Conservation (phyloP, 1,284 basidiomycete genomes). For the Lentinula novae-zelandiae region DNA sequence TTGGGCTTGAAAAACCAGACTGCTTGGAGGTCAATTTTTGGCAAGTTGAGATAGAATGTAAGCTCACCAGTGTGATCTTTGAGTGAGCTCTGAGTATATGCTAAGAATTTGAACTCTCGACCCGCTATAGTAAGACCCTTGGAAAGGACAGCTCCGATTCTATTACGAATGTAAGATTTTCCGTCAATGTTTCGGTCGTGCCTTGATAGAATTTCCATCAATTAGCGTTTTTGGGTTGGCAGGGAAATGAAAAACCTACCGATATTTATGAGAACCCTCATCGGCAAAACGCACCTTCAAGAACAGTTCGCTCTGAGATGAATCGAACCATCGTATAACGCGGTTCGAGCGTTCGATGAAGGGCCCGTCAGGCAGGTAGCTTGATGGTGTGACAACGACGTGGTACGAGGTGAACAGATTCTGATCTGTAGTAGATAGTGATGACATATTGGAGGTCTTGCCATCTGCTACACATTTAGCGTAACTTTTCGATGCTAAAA, state of each 20-base stretch:
- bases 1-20: constrained; percentile 48
- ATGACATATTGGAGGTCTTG: not conserved
- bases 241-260: constrained; percentile 20
- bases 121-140: constrained; percentile 48
- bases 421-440: constrained; percentile 25
- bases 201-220: not conserved
- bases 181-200: constrained; percentile 50
- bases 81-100: constrained; percentile 53
- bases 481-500: constrained; percentile 27
- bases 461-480: constrained; percentile 10
- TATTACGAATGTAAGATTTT: constrained; percentile 36
- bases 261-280: constrained; percentile 48
- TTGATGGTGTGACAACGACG: constrained; percentile 58
- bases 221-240: not conserved
- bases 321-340: constrained; percentile 48
- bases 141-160: constrained; percentile 41
- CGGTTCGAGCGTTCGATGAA: constrained; percentile 64
- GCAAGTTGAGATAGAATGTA: constrained; percentile 37
- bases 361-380: constrained; percentile 55
- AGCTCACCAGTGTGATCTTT: constrained; percentile 41
- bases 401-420: constrained; percentile 53
- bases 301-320: constrained; percentile 49
- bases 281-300: constrained; percentile 63
- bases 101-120: constrained; percentile 50
- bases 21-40: constrained; percentile 43